Percentiles rank a stretch among this genome's conserved stretches.
phyloP scores from a whole-genome alignment of 2,329 filamentous ascomycete genomes.

The Cladosporium sp. region DNA sequence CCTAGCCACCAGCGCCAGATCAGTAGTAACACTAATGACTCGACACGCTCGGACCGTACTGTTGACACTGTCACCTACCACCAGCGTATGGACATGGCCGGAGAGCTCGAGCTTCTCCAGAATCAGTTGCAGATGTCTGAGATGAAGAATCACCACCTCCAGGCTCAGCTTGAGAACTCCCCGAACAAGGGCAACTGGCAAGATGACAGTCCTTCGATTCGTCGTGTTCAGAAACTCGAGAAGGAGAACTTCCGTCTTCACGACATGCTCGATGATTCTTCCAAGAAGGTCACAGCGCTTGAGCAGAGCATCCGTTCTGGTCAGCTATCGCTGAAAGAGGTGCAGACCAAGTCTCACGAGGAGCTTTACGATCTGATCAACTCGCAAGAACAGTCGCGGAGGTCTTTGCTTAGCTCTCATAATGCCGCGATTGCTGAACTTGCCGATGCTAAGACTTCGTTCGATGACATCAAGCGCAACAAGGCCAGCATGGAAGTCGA shows the following conservation, averaged over 20 bases:
- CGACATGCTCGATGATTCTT: slow-evolving; percentile 90
- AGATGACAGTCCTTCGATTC: slow-evolving; percentile 76
- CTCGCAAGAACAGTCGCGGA: slow-evolving; percentile 86
- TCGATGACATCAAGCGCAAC: slow-evolving; percentile 82
- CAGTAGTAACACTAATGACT: slow-evolving; percentile 70
- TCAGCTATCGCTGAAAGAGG: slow-evolving; percentile 83
- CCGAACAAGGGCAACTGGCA: slow-evolving; percentile 59
- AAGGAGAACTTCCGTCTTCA: slow-evolving; percentile 88
- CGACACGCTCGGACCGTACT: slow-evolving; percentile 80
- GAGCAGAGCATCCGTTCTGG: slow-evolving; percentile 86
- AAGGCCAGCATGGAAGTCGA: slow-evolving; percentile 82
- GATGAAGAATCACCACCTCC: slow-evolving; percentile 92
- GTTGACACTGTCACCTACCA: slow-evolving; percentile 82
- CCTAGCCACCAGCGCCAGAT: slow-evolving; percentile 70
- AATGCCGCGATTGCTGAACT: slow-evolving; percentile 84
- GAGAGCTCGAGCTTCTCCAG: slow-evolving; percentile 87
- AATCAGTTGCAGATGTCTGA: slow-evolving; percentile 91
- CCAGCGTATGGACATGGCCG: slow-evolving; percentile 85
- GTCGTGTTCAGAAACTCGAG: slow-evolving; percentile 87
- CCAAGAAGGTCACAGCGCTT: slow-evolving; percentile 85
- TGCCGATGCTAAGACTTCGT: slow-evolving; percentile 80
- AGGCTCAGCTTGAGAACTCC: slow-evolving; percentile 76
- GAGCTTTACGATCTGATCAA: slow-evolving; percentile 91
- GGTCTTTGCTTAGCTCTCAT: slow-evolving; percentile 78
- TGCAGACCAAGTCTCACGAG: slow-evolving; percentile 91